A percentile compares a stretch with the other conserved stretches of the same genome.
phyloP scores from a whole-genome alignment of 2,329 filamentous ascomycete species.

The Colletotrichum somersetense region DNA sequence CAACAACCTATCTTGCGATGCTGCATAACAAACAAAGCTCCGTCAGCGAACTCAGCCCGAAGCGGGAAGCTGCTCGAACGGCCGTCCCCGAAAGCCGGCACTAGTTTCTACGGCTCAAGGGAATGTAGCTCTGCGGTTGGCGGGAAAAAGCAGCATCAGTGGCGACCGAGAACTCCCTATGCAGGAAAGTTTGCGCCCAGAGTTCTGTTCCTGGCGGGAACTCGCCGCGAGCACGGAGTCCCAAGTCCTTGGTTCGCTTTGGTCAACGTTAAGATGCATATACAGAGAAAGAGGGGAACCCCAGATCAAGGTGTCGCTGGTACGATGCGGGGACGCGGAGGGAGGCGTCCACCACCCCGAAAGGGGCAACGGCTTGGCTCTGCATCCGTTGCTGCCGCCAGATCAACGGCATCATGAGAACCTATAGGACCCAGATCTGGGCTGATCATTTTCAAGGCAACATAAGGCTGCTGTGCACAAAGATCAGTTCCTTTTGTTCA shows the following conservation, averaged over 20 bases:
- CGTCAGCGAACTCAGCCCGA: background rate
- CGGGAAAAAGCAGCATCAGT: slow-evolving; percentile 27
- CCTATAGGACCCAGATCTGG: background rate
- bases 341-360: slow-evolving; percentile 40
- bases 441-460: background rate
- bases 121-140: slow-evolving; percentile 14
- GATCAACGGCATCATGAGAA: slow-evolving; percentile 35
- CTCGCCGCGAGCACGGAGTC: background rate
- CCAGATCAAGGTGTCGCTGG: background rate
- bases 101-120: too few relatives aligned
- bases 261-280: background rate
- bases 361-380: slow-evolving; percentile 27
- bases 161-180: background rate
- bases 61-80: slow-evolving; percentile 1
- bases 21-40: background rate
- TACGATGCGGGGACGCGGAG: slow-evolving; percentile 40
- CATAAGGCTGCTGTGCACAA: too few relatives aligned
- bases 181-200: slow-evolving; percentile 18
- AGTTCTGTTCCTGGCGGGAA: background rate
- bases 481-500: background rate
- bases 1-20: background rate
- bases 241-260: slow-evolving; percentile 22
- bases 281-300: background rate
- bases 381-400: slow-evolving; percentile 9
- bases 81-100: slow-evolving; percentile 1